A percentile compares a stretch with the other conserved stretches of the same genome.
These are phyloP conservation scores for Elsinoe perseae DNA, from an alignment of 2,329 filamentous ascomycete genomes.

Conservation along the genomic window DNA sequence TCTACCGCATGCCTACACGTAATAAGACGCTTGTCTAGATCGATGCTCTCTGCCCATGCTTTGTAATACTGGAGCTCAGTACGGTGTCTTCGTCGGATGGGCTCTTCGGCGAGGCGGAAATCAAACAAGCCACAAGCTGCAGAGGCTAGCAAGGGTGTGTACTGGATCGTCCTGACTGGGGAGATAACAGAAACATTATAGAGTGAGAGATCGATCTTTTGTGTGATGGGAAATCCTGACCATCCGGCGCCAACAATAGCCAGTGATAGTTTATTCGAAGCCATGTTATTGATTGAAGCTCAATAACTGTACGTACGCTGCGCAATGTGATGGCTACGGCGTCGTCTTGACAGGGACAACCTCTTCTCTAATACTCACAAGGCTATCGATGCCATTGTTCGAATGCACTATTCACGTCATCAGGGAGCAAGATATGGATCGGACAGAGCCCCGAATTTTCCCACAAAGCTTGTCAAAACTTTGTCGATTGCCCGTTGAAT, in stretches of 20 bases:
- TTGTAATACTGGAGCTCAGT: conserved; percentile 33
- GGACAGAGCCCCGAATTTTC: conserved; percentile 1
- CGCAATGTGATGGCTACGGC: too few relatives aligned
- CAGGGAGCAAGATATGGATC: background rate
- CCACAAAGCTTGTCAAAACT: conserved; percentile 10
- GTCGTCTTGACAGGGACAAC: background rate
- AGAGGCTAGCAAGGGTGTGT: conserved; percentile 39
- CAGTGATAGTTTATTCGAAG: conserved; percentile 19
- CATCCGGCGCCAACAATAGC: conserved; percentile 36
- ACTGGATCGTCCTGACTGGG: conserved; percentile 36
- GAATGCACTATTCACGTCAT: conserved; percentile 3
- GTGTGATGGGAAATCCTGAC: conserved; percentile 35
- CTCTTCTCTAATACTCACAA: background rate
- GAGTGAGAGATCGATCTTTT: conserved; percentile 30
- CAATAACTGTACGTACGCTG: too few relatives aligned
- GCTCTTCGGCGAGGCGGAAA: conserved; percentile 40
- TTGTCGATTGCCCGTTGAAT: background rate
- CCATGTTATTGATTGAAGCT: conserved; percentile 1
- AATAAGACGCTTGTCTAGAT: conserved; percentile 31
- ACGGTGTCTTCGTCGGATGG: conserved; percentile 32
- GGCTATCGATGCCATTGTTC: background rate
- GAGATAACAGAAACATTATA: conserved; percentile 38
- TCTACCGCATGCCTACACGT: conserved; percentile 30
- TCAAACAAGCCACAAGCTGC: conserved; percentile 41
- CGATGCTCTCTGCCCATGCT: conserved; percentile 33